Evolutionary conservation across 78 protist genomes (phyloP), one percentile per base, ranked within the genome.

Genomic region (Dictyostelium capitatum): DNA sequence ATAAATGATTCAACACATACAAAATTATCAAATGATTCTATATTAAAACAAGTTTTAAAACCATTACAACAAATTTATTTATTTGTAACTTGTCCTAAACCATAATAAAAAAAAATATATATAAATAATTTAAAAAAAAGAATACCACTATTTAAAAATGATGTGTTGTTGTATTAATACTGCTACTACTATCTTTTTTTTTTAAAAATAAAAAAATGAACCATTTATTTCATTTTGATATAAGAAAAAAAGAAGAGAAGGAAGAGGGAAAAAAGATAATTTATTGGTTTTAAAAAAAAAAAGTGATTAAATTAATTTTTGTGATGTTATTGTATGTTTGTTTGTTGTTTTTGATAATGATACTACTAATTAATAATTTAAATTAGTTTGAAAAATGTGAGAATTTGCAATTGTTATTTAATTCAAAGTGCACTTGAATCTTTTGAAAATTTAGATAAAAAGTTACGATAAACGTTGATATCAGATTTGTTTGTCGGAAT

Each of bases 401-500:
- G 1, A 2, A 37, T 37, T 37, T n/a, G n/a, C n/a, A 1, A 51
- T 12, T 51, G 3, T 14, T 0, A 51, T 51, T 51, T 4, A 51
- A 51, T 14, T 14, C 15, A 14, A 51, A 67, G 20, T 15, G 48
- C 47, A 17, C 47, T 8, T 51, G 56, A 79, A 54, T 79, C 72
- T 32, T 37, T 17, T 17, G 78, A 11, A 48, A 87, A 87, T 51
- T 51, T 64, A 32, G 56, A 19, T 10, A 87, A 43, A 43, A 87
- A 87, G 65, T 54, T 23, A 30, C 65, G 79, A 23, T 87, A 87
- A 14, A 54, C 28, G 64, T 74, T 77, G 41, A 87, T 77, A 51
- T 87, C 93, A 25, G 46, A 15, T 70, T 87, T 87, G 6, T 79
- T 64, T 6, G 84, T 74, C 50, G 93, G 93, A 47, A 87, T 77